Evolutionary conservation across 208 protist species (phyloP).

Genomic region (Crithidia sp.): DNA sequence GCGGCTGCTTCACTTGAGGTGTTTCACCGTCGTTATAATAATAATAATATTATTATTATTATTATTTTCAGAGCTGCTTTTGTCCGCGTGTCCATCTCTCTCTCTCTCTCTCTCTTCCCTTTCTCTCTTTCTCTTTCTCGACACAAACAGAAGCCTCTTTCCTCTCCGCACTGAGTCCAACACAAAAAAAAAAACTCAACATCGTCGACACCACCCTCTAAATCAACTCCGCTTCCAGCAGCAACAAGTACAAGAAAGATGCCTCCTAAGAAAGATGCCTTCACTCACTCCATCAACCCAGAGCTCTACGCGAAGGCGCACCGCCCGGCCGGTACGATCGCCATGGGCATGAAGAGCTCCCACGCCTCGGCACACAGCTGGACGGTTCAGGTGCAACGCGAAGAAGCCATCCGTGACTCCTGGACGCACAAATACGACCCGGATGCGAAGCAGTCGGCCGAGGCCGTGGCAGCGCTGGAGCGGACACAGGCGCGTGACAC

Average conservation of each 20-base stretch:
- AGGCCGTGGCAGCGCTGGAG: conserved; percentile 36
- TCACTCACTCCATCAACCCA: conserved; percentile 57
- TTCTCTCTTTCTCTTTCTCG: neutral
- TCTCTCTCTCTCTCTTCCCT: neutral
- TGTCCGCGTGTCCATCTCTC: too few species aligned
- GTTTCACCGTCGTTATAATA: too few species aligned
- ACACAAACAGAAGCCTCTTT: neutral
- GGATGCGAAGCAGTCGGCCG: conserved; percentile 9
- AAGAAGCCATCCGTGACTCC: conserved; percentile 40
- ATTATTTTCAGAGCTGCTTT: too few species aligned
- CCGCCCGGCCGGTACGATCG: conserved; percentile 58
- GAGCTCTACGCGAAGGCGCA: conserved; percentile 59
- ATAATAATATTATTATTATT: too few species aligned
- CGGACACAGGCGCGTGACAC: conserved; percentile 48
- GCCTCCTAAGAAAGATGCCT: conserved; percentile 46
- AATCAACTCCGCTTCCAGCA: neutral
- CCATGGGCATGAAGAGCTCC: conserved; percentile 80
- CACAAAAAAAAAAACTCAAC: neutral
- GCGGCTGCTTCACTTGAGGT: too few species aligned
- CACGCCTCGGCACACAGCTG: conserved; percentile 57
- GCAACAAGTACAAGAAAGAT: conserved; percentile 2
- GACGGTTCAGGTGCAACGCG: conserved; percentile 53
- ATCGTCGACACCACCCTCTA: too few species aligned
- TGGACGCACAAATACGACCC: conserved; percentile 60
- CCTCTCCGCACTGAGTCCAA: too few species aligned